These are phyloP conservation scores for Lecanicillium sp. DNA, from an alignment of 2,329 filamentous ascomycete species.

Conservation along the genomic window DNA sequence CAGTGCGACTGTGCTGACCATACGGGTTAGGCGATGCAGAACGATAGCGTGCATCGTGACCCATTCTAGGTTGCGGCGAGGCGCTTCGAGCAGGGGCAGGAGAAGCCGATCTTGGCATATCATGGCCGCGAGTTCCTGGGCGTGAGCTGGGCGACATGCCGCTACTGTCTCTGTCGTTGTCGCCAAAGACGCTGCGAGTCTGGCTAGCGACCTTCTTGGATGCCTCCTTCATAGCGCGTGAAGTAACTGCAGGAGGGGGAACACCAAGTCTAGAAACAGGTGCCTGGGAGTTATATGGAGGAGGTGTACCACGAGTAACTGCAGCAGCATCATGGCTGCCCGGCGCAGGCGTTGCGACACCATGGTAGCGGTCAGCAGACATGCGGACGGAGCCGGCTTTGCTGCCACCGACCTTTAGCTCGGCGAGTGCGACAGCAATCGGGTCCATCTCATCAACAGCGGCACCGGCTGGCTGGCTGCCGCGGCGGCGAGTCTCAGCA, in stretches of 20 bases:
- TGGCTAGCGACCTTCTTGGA: constrained; percentile 83
- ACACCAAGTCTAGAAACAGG: constrained; percentile 75
- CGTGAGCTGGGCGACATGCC: constrained; percentile 40
- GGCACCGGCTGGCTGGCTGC: constrained; percentile 25
- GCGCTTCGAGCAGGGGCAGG: constrained; percentile 60
- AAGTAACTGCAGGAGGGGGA: constrained; percentile 86
- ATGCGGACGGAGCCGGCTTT: constrained; percentile 80
- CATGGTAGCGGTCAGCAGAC: constrained; percentile 92
- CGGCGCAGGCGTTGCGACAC: constrained; percentile 77
- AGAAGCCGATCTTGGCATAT: constrained; percentile 56
- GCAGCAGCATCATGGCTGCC: constrained; percentile 41
- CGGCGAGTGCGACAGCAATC: constrained; percentile 85
- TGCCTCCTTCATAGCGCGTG: constrained; percentile 91
- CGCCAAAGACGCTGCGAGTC: constrained; percentile 70
- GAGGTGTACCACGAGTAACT: constrained; percentile 67
- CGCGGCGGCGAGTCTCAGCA: constrained; percentile 52
- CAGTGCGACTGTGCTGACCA: constrained; percentile 31
- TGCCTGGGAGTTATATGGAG: constrained; percentile 67
- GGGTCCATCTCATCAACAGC: constrained; percentile 67
- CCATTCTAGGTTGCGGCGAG: constrained; percentile 56
- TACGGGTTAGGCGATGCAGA: constrained; percentile 62
- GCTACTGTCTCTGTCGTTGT: constrained; percentile 30
- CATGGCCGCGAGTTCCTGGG: constrained; percentile 49
- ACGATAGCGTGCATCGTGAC: constrained; percentile 40
- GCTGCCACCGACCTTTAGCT: constrained; percentile 72